Conservation (phyloP, 106 monocot genomes). For the Dendrobium chrysotoxum region DNA sequence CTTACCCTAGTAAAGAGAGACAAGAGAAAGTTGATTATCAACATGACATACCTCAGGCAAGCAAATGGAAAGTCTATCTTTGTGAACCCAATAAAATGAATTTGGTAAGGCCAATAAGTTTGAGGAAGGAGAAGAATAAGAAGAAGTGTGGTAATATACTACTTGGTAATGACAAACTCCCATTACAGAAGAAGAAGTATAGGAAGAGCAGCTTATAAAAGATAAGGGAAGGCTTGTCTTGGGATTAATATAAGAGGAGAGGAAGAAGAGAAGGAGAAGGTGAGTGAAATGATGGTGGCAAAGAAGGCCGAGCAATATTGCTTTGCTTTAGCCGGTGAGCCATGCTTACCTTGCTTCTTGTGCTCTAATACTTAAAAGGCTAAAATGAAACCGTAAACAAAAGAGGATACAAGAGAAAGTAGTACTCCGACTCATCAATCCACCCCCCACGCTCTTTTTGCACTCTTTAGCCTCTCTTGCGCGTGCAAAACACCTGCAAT, state of each 20-base stretch:
- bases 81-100: no score
- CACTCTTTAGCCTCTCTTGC: background rate
- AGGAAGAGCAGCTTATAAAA: background rate
- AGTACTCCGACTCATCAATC: slow-evolving; percentile 9
- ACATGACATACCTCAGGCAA: no score
- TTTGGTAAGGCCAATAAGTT: no score
- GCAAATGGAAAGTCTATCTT: no score
- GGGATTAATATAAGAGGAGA: slow-evolving; percentile 6
- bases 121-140: no score
- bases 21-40: no score
- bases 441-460: background rate
- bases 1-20: background rate
- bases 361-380: slow-evolving; percentile 3
- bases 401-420: background rate
- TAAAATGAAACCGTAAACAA: background rate
- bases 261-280: slow-evolving; percentile 18
- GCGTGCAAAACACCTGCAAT: background rate
- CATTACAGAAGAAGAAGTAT: no score
- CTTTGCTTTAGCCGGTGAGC: slow-evolving; percentile 10
- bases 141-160: no score
- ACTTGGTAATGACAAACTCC: no score
- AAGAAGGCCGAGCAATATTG: background rate
- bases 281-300: slow-evolving; percentile 43
- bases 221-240: background rate
- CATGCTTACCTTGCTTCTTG: slow-evolving; percentile 16